phyloP scores from a whole-genome alignment of 1,139 yeast genomes.

The Debaryomycetaceae sp. region DNA sequence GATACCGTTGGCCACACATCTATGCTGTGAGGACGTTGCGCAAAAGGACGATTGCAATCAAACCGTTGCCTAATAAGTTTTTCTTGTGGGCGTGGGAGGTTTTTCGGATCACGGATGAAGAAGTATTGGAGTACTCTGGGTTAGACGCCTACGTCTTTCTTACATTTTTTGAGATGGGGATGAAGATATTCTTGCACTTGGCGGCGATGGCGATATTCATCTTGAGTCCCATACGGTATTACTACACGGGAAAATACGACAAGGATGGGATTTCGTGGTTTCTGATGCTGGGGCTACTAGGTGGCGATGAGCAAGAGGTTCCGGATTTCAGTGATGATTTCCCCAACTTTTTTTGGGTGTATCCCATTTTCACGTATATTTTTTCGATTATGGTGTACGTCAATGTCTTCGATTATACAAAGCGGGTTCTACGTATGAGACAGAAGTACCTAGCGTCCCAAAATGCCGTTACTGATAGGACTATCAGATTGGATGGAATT shows the following conservation, averaged over 20 bases:
- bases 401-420: slow-evolving; percentile 64
- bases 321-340: slow-evolving; percentile 25
- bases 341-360: slow-evolving; percentile 59
- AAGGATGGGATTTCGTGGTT: slow-evolving; percentile 26
- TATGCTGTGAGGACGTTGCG: slow-evolving; percentile 48
- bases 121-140: slow-evolving; percentile 38
- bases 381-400: slow-evolving; percentile 70
- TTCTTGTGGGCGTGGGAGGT: slow-evolving; percentile 43
- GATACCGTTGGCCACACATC: slow-evolving; percentile 50
- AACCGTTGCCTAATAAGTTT: slow-evolving; percentile 34
- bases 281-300: not conserved
- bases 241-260: slow-evolving; percentile 46
- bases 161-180: slow-evolving; percentile 45
- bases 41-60: slow-evolving; percentile 22
- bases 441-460: slow-evolving; percentile 85
- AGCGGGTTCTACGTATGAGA: slow-evolving; percentile 67
- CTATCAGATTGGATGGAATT: slow-evolving; percentile 86
- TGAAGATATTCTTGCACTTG: slow-evolving; percentile 33
- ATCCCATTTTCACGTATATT: slow-evolving; percentile 80
- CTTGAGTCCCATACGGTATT: slow-evolving; percentile 43
- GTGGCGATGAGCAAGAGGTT: slow-evolving; percentile 4
- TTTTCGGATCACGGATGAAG: slow-evolving; percentile 37
- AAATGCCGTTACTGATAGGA: slow-evolving; percentile 87
- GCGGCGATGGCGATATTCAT: slow-evolving; percentile 37
- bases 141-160: slow-evolving; percentile 46